These are phyloP conservation scores for Moricandia moricandioides DNA, from an alignment of 345 rosid genomes.

Conservation along the genomic window DNA sequence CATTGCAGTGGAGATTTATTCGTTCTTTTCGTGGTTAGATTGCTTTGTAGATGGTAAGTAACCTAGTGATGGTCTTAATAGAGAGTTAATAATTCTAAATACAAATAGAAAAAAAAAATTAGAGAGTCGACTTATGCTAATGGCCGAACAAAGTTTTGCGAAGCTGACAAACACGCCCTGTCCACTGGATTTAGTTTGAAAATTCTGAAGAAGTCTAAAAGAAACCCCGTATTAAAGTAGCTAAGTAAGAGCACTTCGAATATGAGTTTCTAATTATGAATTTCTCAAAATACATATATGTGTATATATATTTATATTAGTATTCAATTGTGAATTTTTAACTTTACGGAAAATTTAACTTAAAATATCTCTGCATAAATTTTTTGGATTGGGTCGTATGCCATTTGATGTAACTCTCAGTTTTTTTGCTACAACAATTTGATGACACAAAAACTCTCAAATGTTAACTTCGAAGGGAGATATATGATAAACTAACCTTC, in stretches of 20 bases:
- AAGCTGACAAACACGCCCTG: not conserved
- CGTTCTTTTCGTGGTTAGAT: not conserved
- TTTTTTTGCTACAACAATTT: not conserved
- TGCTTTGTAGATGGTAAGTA: not conserved
- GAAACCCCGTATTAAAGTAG: not conserved
- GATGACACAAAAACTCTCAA: not conserved
- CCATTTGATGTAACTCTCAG: not conserved
- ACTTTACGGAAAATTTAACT: too few relatives aligned
- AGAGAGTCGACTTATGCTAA: not conserved
- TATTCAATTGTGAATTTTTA: too few relatives aligned
- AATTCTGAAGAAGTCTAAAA: not conserved
- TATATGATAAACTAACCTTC: not conserved
- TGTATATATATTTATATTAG: too few relatives aligned
- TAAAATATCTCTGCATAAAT: too few relatives aligned
- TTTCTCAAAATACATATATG: too few relatives aligned
- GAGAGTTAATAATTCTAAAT: not conserved
- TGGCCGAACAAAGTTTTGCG: not conserved
- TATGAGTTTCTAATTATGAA: too few relatives aligned
- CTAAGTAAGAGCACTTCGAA: too few relatives aligned
- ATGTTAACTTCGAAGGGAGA: not conserved
- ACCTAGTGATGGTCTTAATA: not conserved
- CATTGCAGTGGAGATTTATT: not conserved
- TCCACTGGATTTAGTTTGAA: not conserved
- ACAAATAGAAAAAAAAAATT: too few relatives aligned
- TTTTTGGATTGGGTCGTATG: not conserved